These are phyloP conservation scores for Funneliformis mosseae DNA, from an alignment of 192 early-diverging fungal genomes.

Conservation along the genomic window DNA sequence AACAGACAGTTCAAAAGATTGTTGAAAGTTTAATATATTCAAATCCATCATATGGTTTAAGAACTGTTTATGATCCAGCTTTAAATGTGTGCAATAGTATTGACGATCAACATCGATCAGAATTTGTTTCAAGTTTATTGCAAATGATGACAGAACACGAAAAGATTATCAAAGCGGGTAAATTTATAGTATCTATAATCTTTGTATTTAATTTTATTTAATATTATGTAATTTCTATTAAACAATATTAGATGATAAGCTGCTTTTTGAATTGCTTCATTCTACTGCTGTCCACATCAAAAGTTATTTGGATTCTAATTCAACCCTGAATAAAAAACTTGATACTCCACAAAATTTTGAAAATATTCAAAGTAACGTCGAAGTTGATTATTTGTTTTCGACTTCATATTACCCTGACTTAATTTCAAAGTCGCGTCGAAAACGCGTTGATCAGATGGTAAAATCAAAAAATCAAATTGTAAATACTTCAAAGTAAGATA, in stretches of 20 bases:
- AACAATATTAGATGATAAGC: background rate
- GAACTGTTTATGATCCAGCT: slow-evolving; percentile 10
- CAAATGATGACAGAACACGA: background rate
- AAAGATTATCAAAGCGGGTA: background rate
- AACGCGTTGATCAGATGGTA: background rate
- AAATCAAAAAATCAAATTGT: background rate
- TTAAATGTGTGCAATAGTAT: background rate
- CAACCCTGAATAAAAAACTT: background rate
- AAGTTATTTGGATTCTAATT: background rate
- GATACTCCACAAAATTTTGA: no score
- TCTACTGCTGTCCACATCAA: background rate
- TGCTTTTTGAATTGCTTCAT: background rate
- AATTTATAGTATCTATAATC: background rate
- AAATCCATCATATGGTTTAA: background rate
- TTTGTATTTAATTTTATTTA: background rate
- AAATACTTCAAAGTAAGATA: background rate
- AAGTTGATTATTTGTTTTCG: slow-evolving; percentile 7
- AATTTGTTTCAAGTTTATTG: background rate
- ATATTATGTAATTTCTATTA: background rate
- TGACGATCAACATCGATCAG: background rate
- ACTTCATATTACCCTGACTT: background rate
- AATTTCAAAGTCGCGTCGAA: background rate
- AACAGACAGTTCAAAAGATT: background rate
- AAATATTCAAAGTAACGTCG: background rate
- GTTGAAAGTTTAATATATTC: background rate